phyloP scores from a whole-genome alignment of 192 early-diverging fungal species.

The Podila verticillata region DNA sequence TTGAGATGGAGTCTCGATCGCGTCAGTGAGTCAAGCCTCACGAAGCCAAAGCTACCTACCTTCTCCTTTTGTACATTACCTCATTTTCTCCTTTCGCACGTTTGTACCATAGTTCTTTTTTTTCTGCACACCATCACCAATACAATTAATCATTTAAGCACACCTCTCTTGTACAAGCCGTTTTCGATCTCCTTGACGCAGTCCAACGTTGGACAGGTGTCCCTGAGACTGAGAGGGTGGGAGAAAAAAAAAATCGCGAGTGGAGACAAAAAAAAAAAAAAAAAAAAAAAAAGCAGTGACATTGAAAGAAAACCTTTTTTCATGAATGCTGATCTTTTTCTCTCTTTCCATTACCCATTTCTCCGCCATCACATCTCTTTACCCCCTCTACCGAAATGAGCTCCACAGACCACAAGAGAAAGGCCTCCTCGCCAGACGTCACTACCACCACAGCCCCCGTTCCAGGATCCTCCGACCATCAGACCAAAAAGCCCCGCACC shows the following conservation, averaged over 20 bases:
- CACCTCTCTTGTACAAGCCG: too few relatives aligned
- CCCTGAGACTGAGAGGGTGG: too few relatives aligned
- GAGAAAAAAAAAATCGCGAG: too few relatives aligned
- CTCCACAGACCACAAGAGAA: slow-evolving; percentile 36
- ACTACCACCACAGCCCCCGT: background rate
- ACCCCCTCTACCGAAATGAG: slow-evolving; percentile 7
- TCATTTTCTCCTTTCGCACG: background rate
- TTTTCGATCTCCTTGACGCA: too few relatives aligned
- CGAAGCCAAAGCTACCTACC: background rate
- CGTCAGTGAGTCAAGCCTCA: background rate
- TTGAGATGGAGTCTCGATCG: slow-evolving; percentile 24
- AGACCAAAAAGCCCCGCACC: slow-evolving; percentile 34
- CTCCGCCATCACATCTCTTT: background rate
- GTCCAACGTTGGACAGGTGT: too few relatives aligned
- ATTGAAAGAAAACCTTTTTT: too few relatives aligned
- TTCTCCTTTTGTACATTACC: background rate
- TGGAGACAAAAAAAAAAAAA: too few relatives aligned
- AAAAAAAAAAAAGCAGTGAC: too few relatives aligned
- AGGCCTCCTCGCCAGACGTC: slow-evolving; percentile 26
- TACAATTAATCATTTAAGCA: too few relatives aligned
- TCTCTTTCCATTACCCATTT: background rate
- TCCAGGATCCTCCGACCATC: background rate
- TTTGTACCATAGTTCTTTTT: background rate
- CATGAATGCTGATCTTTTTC: too few relatives aligned
- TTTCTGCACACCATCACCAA: too few relatives aligned